These are phyloP conservation scores for Cercospora sp. DNA, from an alignment of 2,329 filamentous ascomycete species.

Conservation along the genomic window DNA sequence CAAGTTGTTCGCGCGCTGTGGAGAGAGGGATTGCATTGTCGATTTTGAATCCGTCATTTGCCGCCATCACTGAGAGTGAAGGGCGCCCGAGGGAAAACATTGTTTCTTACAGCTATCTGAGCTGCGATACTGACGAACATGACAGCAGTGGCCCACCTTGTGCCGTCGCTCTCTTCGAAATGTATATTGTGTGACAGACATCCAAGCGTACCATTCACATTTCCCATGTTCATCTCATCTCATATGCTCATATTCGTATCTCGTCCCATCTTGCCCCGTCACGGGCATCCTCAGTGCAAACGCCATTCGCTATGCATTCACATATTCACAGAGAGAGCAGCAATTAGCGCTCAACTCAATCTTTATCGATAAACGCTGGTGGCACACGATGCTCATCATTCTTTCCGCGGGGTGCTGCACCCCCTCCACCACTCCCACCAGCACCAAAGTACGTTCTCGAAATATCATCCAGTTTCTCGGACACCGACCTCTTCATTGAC, in stretches of 20 bases:
- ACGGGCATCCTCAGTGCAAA: not conserved
- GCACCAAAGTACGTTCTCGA: slow-evolving; percentile 15
- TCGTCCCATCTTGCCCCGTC: not conserved
- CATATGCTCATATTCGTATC: not conserved
- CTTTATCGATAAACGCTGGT: not conserved
- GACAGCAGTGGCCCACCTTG: not conserved
- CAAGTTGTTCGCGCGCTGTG: not conserved
- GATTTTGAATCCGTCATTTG: not conserved
- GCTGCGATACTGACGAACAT: not conserved
- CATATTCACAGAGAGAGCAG: not conserved
- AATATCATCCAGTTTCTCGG: slow-evolving; percentile 14
- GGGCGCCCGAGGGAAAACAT: not conserved
- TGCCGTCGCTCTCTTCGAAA: not conserved
- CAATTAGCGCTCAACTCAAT: not conserved
- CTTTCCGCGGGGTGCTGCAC: slow-evolving; percentile 14
- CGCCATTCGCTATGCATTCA: slow-evolving; percentile 17
- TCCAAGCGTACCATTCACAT: not conserved
- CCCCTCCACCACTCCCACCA: not conserved
- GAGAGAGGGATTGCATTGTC: not conserved
- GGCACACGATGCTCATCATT: not conserved
- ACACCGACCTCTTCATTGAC: slow-evolving; percentile 13
- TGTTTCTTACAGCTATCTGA: not conserved
- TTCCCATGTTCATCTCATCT: not conserved
- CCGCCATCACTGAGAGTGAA: not conserved
- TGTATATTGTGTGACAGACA: not conserved